Evolutionary conservation across 1,139 yeast genomes (phyloP), one percentile per base, ranked within the genome.

Genomic region (Geotrichum klebahnii): DNA sequence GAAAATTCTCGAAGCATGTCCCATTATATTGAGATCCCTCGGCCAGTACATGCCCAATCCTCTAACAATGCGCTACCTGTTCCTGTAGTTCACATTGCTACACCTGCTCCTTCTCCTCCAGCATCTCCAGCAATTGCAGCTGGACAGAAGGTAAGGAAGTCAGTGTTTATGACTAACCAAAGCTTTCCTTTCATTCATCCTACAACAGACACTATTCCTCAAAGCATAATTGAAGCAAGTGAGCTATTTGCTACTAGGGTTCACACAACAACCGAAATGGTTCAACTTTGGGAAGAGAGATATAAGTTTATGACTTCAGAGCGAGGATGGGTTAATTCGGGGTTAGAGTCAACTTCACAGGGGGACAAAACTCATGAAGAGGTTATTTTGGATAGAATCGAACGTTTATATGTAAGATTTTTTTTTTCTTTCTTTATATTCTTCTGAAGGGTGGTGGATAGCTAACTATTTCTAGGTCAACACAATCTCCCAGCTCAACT

Each of bases 71-170:
- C 79, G 40, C 66, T 82, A 19, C 85, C 87, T 0, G 73, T 79
- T 0, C 88, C 85, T 33, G 74, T 70, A 1, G 69, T 84, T 2
- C 96, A 89, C 65, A 75, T 89, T 16, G 90, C 96, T 0, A 88
- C 96, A 0, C 96, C 96, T 0, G 86, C 84, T 0, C 94, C 96
- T 1, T 84, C 96, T 0, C 96, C 96, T 0, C 83, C 86, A 0
- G 66, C 79, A 8, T 77, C 84, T 1, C 89, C 95, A 23, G 71
- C 63, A 33, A 61, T 62, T 36, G 60, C 64, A 37, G 58, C 68
- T 1, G 85, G 85, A 10, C 84, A 79, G 52, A 85, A 82, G 59
- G 75, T 77, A 28, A 77, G 88, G 57, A 81, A 83, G 58, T 79
- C 87, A 51, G 64, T 61, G 17, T 86, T 82, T 59, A 90, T 86